These are phyloP conservation scores for Piper betle DNA, from an alignment of 164 flowering plant species.

Conservation along the genomic window DNA sequence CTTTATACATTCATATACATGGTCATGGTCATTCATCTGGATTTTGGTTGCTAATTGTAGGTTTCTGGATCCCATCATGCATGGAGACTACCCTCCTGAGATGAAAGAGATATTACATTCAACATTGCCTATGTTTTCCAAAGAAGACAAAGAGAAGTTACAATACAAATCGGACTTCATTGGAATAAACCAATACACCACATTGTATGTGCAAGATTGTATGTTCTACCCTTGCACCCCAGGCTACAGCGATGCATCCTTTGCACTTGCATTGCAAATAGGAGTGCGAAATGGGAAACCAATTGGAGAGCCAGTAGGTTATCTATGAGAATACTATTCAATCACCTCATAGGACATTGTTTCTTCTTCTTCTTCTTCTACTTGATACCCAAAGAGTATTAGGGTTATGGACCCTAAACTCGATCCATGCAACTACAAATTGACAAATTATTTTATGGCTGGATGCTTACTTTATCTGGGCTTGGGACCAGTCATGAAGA, in stretches of 20 bases:
- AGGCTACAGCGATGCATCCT: neutral
- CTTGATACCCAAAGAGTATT: too few relatives aligned
- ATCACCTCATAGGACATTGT: neutral
- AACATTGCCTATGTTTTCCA: conserved; percentile 14
- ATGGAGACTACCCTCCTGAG: conserved; percentile 27
- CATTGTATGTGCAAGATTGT: conserved; percentile 10
- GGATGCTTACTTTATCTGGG: too few relatives aligned
- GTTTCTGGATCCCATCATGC: conserved; percentile 23
- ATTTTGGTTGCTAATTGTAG: neutral
- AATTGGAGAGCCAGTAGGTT: conserved; percentile 7
- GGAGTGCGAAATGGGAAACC: conserved; percentile 4
- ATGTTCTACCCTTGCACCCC: neutral
- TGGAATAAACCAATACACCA: conserved; percentile 11
- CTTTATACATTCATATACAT: neutral
- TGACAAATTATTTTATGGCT: too few relatives aligned
- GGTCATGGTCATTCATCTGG: neutral
- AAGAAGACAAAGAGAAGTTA: conserved; percentile 10
- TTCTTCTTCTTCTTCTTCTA: neutral
- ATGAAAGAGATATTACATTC: conserved; percentile 14
- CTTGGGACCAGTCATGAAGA: too few relatives aligned
- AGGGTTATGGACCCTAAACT: neutral
- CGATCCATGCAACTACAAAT: too few relatives aligned
- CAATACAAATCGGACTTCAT: conserved; percentile 22
- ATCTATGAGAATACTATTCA: neutral
- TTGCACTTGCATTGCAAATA: neutral